Percentiles rank a stretch among this genome's conserved stretches.
Conservation (phyloP, 2,329 filamentous ascomycete genomes). For the Plectosphaerella plurivora region DNA sequence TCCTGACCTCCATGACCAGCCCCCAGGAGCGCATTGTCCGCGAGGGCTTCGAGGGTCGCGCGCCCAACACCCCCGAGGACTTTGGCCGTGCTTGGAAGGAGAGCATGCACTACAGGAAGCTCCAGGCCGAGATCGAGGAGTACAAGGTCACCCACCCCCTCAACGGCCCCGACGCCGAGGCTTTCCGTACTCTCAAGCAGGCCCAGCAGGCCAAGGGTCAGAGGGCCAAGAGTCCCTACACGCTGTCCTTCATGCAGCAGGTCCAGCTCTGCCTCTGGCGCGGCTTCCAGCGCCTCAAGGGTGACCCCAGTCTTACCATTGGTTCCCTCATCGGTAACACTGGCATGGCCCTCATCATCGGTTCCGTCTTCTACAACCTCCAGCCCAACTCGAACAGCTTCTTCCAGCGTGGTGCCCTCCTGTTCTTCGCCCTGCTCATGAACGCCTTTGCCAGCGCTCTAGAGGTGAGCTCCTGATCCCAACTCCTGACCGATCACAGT, state of each 20-base stretch:
- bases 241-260: slow-evolving; percentile 72
- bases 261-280: slow-evolving; percentile 75
- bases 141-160: slow-evolving; percentile 51
- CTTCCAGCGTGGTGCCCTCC: slow-evolving; percentile 70
- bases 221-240: slow-evolving; percentile 74
- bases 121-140: slow-evolving; percentile 50
- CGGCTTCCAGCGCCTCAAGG: slow-evolving; percentile 70
- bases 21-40: slow-evolving; percentile 51
- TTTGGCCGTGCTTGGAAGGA: slow-evolving; percentile 56
- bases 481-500: slow-evolving; percentile 5
- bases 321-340: slow-evolving; percentile 68
- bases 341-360: slow-evolving; percentile 70
- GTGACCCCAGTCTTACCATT: slow-evolving; percentile 72
- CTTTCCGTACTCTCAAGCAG: slow-evolving; percentile 50
- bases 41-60: slow-evolving; percentile 50
- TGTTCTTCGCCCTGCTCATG: slow-evolving; percentile 86
- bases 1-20: slow-evolving; percentile 66
- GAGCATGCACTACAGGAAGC: slow-evolving; percentile 43
- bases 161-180: slow-evolving; percentile 50
- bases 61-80: slow-evolving; percentile 57
- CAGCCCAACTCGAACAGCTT: slow-evolving; percentile 63
- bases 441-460: slow-evolving; percentile 79
- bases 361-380: slow-evolving; percentile 78
- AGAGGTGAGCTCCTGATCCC: slow-evolving; percentile 45
- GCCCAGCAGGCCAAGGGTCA: slow-evolving; percentile 52